phyloP scores from a whole-genome alignment of 495 filamentous ascomycete genomes.

The Venustampulla echinocandica region DNA sequence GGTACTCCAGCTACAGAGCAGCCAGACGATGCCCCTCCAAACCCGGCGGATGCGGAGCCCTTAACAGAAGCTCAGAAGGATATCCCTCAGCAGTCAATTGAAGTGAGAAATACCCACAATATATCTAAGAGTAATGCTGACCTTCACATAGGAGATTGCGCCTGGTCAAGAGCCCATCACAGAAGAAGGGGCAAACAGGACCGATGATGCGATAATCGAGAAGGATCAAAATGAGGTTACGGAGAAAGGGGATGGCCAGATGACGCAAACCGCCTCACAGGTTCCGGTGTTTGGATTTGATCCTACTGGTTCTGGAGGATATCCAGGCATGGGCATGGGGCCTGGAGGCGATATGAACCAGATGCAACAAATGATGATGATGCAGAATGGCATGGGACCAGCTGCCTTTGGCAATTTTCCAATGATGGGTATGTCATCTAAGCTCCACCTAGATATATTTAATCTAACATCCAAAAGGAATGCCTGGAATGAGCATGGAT shows the following conservation, averaged over 20 bases:
- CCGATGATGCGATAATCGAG: conserved; percentile 6
- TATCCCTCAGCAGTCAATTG: conserved; percentile 34
- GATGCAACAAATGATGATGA: conserved; percentile 63
- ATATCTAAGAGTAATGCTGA: neutral
- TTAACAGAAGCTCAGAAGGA: conserved; percentile 19
- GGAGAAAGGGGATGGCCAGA: neutral
- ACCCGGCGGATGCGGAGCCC: neutral
- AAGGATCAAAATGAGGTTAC: conserved; percentile 14
- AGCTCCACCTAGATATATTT: neutral
- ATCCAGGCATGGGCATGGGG: conserved; percentile 54
- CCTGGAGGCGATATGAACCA: conserved; percentile 55
- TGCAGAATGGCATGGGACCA: conserved; percentile 65
- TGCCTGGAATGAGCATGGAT: conserved; percentile 79
- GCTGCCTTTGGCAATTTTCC: conserved; percentile 52
- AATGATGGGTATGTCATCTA: conserved; percentile 69
- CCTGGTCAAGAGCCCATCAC: conserved; percentile 20
- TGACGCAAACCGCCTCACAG: conserved; percentile 24
- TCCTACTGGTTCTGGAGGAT: conserved; percentile 39
- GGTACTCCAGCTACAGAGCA: conserved; percentile 2
- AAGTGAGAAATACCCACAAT: conserved; percentile 20
- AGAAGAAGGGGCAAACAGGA: conserved; percentile 7
- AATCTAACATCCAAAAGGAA: conserved; percentile 42
- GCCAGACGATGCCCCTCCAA: neutral
- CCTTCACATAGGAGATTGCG: conserved; percentile 17
- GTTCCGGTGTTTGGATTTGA: conserved; percentile 35